Conservation (phyloP, 345 rosid genomes). For the Moringa oleifera region DNA sequence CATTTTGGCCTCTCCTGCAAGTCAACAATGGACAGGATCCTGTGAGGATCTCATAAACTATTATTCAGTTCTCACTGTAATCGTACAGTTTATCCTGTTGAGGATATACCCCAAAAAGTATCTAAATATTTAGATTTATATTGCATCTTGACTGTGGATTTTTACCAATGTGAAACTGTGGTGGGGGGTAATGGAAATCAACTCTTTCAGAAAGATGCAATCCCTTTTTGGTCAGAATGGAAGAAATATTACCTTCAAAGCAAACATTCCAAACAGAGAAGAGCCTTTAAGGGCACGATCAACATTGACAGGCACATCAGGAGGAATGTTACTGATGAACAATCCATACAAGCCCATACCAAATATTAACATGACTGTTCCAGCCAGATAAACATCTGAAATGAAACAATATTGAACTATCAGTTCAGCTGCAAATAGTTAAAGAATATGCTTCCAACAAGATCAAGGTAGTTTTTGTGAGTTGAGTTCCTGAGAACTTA, state of each 20-base stretch:
- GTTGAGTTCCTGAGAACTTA: constrained; percentile 15
- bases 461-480: background rate
- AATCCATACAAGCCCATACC: constrained; percentile 94
- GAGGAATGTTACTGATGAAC: constrained; percentile 62
- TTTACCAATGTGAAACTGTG: too few species aligned
- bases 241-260: constrained; percentile 49
- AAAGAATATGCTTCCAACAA: background rate
- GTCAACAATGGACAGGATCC: too few species aligned
- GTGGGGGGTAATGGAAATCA: too few species aligned
- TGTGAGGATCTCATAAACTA: too few species aligned
- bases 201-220: too few species aligned
- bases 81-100: too few species aligned
- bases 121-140: too few species aligned
- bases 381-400: constrained; percentile 94
- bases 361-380: constrained; percentile 91
- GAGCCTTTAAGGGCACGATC: constrained; percentile 87
- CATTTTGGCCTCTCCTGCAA: constrained; percentile 78
- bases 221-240: too few species aligned
- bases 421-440: background rate
- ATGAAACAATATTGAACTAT: background rate
- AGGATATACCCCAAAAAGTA: too few species aligned
- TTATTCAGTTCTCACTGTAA: too few species aligned
- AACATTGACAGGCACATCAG: constrained; percentile 29
- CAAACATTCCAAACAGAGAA: constrained; percentile 94
- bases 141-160: too few species aligned